Percentiles rank a stretch among this genome's conserved stretches.
These are phyloP conservation scores for Cordyceps cateniannulata DNA, from an alignment of 2,329 filamentous ascomycete species.

Conservation along the genomic window DNA sequence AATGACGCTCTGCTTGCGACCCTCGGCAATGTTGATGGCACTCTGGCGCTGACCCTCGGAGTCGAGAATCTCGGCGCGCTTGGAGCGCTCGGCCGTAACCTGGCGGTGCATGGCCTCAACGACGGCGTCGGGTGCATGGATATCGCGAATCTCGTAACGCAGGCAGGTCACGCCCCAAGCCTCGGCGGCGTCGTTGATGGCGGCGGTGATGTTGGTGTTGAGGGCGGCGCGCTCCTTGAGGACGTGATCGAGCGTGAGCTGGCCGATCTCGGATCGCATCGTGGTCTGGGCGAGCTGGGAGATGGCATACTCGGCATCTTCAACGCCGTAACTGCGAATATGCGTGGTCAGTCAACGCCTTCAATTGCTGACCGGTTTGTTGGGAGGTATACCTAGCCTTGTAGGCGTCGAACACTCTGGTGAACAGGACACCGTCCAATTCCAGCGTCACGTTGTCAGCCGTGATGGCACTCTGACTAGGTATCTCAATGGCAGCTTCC, in stretches of 20 bases:
- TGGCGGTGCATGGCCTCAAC: constrained; percentile 98
- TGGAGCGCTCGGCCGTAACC: constrained; percentile 93
- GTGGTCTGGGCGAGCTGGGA: constrained; percentile 96
- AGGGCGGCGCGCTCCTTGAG: constrained; percentile 93
- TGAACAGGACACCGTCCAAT: constrained; percentile 92
- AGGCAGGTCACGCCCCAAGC: constrained; percentile 96
- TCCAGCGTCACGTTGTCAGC: constrained; percentile 97
- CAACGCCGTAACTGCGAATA: constrained; percentile 78
- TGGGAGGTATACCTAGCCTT: constrained; percentile 69
- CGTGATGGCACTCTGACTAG: constrained; percentile 94
- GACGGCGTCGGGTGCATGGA: constrained; percentile 88
- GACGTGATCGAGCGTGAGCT: constrained; percentile 92
- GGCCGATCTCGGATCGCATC: constrained; percentile 97
- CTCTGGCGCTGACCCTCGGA: constrained; percentile 95
- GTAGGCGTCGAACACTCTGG: constrained; percentile 93
- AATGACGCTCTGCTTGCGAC: constrained; percentile 94
- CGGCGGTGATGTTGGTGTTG: constrained; percentile 97
- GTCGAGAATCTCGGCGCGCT: constrained; percentile 95
- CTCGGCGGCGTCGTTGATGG: constrained; percentile 95
- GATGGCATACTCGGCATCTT: constrained; percentile 98
- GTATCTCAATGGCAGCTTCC: constrained; percentile 93
- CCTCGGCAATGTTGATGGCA: constrained; percentile 98
- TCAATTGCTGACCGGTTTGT: not conserved
- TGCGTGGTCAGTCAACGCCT: not conserved
- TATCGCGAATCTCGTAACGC: constrained; percentile 96